Conservation (phyloP, 768 basidiomycete genomes). For the Trichaptum fuscoviolaceum region DNA sequence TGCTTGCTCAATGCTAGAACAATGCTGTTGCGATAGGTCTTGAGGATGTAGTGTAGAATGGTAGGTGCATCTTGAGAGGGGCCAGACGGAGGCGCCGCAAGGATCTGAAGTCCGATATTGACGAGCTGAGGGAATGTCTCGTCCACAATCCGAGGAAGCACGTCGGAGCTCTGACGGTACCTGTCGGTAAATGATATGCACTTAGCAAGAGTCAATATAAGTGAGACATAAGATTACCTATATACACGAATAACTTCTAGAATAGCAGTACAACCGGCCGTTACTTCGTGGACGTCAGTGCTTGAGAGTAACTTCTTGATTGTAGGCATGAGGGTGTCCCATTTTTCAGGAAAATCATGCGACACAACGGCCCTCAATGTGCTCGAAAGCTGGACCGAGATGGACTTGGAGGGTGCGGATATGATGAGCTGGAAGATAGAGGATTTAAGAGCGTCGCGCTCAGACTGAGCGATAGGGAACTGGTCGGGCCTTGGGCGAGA, state of each 20-base stretch:
- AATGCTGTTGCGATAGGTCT: constrained; percentile 81
- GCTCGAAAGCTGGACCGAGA: constrained; percentile 72
- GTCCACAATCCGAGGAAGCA: constrained; percentile 52
- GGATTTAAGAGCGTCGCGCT: constrained; percentile 67
- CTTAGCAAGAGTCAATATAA: background rate
- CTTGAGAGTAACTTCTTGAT: constrained; percentile 61
- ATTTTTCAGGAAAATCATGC: constrained; percentile 73
- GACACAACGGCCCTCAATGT: constrained; percentile 69
- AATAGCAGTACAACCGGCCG: constrained; percentile 73
- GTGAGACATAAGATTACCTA: constrained; percentile 39
- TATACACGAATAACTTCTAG: constrained; percentile 77
- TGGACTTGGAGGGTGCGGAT: constrained; percentile 54
- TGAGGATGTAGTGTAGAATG: constrained; percentile 82
- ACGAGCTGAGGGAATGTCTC: constrained; percentile 73
- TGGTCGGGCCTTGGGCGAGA: constrained; percentile 50
- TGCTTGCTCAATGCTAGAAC: constrained; percentile 66
- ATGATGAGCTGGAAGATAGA: constrained; percentile 68
- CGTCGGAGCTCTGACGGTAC: constrained; percentile 61
- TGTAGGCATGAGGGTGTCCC: constrained; percentile 65
- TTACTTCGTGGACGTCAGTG: constrained; percentile 63
- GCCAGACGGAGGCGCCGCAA: constrained; percentile 55
- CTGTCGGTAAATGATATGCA: constrained; percentile 29
- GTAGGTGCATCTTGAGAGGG: constrained; percentile 67
- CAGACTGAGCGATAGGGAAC: constrained; percentile 54
- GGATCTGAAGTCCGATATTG: constrained; percentile 64